phyloP scores from a whole-genome alignment of 2,329 filamentous ascomycete genomes.

The Byssoonygena ceratinophila region DNA sequence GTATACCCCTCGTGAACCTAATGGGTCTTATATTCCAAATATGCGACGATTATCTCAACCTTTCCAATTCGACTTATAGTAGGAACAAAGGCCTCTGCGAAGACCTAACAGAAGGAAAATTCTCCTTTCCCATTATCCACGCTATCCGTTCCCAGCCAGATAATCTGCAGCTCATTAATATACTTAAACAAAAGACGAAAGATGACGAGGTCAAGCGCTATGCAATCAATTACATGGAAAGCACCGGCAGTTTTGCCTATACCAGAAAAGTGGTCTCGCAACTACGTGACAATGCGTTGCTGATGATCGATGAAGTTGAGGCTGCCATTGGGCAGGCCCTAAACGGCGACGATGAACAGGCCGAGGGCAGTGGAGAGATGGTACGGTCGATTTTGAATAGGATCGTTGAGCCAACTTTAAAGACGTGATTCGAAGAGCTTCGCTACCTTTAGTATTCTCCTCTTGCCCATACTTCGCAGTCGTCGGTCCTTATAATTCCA shows the following conservation, averaged over 20 bases:
- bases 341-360: slow-evolving; percentile 13
- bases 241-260: slow-evolving; percentile 81
- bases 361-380: slow-evolving; percentile 43
- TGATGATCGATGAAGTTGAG: slow-evolving; percentile 55
- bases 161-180: slow-evolving; percentile 68
- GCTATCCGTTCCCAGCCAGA: slow-evolving; percentile 41
- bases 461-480: not conserved
- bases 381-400: slow-evolving; percentile 59
- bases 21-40: slow-evolving; percentile 30
- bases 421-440: slow-evolving; percentile 8
- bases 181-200: slow-evolving; percentile 72
- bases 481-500: not conserved
- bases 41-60: slow-evolving; percentile 67
- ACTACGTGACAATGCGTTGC: slow-evolving; percentile 53
- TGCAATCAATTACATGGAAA: slow-evolving; percentile 82
- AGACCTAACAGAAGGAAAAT: slow-evolving; percentile 27
- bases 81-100: slow-evolving; percentile 73
- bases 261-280: slow-evolving; percentile 57
- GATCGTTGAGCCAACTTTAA: slow-evolving; percentile 42
- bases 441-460: not conserved
- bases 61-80: slow-evolving; percentile 55
- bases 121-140: slow-evolving; percentile 26
- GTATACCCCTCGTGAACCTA: slow-evolving; percentile 53
- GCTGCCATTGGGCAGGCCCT: slow-evolving; percentile 23
- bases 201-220: slow-evolving; percentile 80